Evolutionary conservation across 192 early-diverging fungal species (phyloP), one percentile per base, ranked within the genome.

Genomic region (Linnemannia exigua): DNA sequence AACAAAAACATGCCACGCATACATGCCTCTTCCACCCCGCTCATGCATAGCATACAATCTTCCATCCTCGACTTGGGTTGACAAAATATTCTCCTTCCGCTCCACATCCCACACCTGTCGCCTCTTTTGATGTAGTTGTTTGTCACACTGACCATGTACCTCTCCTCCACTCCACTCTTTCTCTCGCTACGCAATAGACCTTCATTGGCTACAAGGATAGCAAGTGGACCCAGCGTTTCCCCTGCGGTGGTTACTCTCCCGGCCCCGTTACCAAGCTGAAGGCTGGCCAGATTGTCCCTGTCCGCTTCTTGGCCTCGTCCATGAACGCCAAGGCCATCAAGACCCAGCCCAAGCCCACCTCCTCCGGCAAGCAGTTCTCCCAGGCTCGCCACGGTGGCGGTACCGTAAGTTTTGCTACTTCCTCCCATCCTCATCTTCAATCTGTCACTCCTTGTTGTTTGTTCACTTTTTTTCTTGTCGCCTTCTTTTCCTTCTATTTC

Each of bases 311-410:
- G 38, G 80, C 83, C 37, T 84, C 81, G 33, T 38, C 69, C 61
- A 80, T 84, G 74, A 81, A 79, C 25, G 51, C 77, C n/a, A 52
- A 52, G n/a, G 63, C 75, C 33, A 71, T 79, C 6, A 63, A 75
- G 46, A 79, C 68, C 38, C 83, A 85, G 83, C 79, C 79, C 74
- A 79, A 87, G 67, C 77, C 75, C 17, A 87, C 81, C 67, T 41
- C 50, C 67, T 5, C 35, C 35, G 74, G 17, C 69, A 41, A 72
- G 25, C 77, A 85, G 73, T 85, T 85, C 77, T 71, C 72, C 15
- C 90, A 91, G 25, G 93, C 92, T 15, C 88, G 90, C 19, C 94
- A 94, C 79, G 90, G 87, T 67, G 94, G 94, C 70, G 95, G 95
- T 31, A 85, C 61, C 25, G 83, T 85, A 85, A 79, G 77, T 74